These are phyloP conservation scores for Magnusiomyces tetraspermus DNA, from an alignment of 1,139 yeast genomes.

Conservation along the genomic window DNA sequence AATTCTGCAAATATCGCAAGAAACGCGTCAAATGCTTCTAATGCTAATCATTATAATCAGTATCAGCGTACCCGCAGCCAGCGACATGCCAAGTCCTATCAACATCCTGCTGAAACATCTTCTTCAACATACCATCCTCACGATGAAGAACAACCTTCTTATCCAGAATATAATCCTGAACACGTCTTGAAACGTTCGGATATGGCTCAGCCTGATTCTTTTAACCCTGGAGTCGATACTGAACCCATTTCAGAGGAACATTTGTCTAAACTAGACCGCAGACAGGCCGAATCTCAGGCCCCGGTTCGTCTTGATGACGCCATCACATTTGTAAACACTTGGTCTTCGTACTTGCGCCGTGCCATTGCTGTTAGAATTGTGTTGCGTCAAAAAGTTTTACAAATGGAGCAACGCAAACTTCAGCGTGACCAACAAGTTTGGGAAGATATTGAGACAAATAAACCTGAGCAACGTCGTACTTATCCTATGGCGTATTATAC, in stretches of 20 bases:
- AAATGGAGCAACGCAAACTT: conserved; percentile 16
- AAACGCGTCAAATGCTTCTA: not conserved
- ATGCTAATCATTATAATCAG: not conserved
- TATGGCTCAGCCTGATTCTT: conserved; percentile 1
- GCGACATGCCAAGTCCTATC: not conserved
- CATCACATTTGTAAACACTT: conserved; percentile 28
- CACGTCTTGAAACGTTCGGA: conserved; percentile 11
- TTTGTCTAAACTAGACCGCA: conserved; percentile 6
- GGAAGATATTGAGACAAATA: not conserved
- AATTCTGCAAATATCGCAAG: not conserved
- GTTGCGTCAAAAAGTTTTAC: conserved; percentile 26
- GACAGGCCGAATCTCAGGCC: conserved; percentile 5
- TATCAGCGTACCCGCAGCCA: not conserved
- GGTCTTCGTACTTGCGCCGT: conserved; percentile 30
- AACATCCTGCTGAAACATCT: too few species aligned
- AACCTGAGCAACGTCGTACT: not conserved
- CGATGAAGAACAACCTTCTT: not conserved
- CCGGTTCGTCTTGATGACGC: conserved; percentile 23
- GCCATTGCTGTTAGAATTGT: conserved; percentile 30
- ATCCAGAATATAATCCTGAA: not conserved
- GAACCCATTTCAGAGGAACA: conserved; percentile 1
- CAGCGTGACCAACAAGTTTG: conserved; percentile 18
- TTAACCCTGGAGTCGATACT: not conserved
- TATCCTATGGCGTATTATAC: not conserved
- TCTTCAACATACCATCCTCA: not conserved